A percentile compares a stretch with the other conserved stretches of the same genome.
These are phyloP conservation scores for Cutaneotrichosporon curvatum DNA, from an alignment of 1,284 basidiomycete species.

Conservation along the genomic window DNA sequence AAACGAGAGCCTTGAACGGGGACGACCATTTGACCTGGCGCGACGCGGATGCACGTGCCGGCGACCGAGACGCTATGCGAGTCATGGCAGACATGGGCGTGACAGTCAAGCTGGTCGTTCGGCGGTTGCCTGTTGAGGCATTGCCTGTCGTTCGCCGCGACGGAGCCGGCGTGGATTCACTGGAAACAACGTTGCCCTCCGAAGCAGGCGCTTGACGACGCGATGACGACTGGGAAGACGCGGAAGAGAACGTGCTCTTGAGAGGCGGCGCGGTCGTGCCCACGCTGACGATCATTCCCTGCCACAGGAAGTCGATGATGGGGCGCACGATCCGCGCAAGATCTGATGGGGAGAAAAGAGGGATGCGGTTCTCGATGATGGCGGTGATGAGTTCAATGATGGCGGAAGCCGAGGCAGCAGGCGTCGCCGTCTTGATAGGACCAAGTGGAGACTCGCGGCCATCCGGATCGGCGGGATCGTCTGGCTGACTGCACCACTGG, in stretches of 20 bases:
- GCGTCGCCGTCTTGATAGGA: conserved; percentile 22
- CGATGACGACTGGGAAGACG: background rate
- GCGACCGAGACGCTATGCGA: conserved; percentile 7
- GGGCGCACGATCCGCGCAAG: conserved; percentile 31
- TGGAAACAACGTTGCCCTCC: background rate
- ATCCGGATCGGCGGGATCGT: background rate
- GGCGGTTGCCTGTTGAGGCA: background rate
- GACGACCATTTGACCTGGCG: conserved; percentile 20
- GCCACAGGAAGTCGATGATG: conserved; percentile 30
- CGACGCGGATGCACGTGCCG: background rate
- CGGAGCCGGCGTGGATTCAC: background rate
- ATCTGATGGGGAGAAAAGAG: conserved; percentile 37
- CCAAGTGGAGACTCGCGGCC: conserved; percentile 18
- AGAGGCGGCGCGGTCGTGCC: background rate
- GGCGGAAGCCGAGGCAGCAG: conserved; percentile 22
- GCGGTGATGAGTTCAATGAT: conserved; percentile 32
- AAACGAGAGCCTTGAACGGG: conserved; percentile 24
- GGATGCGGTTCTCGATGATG: conserved; percentile 32
- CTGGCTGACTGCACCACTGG: conserved; percentile 22
- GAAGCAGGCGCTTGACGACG: background rate
- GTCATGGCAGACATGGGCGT: conserved; percentile 14
- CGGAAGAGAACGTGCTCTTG: background rate
- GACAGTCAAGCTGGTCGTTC: conserved; percentile 10
- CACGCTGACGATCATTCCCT: conserved; percentile 22
- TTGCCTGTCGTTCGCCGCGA: background rate